Base-by-base conservation (phyloP, 805 yeast species). In the Candida jianshihensis region DNA sequence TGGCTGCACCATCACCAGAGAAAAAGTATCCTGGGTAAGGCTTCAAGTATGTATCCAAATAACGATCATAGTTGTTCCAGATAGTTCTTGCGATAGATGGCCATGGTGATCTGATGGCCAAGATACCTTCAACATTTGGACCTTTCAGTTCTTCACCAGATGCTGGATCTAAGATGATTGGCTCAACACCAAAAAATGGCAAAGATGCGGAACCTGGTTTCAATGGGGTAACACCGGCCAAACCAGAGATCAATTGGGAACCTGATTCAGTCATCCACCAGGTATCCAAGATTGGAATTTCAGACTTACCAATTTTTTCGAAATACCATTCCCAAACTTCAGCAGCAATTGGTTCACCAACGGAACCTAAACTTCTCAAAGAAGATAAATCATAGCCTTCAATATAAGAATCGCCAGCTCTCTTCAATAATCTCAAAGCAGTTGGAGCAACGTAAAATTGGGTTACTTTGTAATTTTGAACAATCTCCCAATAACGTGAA, bases 321-420 rank as follows among this genome's bases (percentile, higher is more conserved):
- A 84, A 78, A 66, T 92, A 92, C 98, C 98, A 92, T 61, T 87
- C 94, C 97, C 97, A 92, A 49, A 92, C 79, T 60, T 92, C 98
- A 41, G 95, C 87, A 32, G 97, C 94, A 60, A 90, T 90, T 49
- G 98, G 97, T 69, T 92, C 98, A 60, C 98, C 98, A 34, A 90
- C 98, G 14, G 97, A 86, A 41, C 98, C 98, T 47, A 90, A 71
- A 16, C 88, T 87, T 62, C 97, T 81, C 54, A 92, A 64, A n/a
- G 94, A 78, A 16, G 82, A 74, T 46, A 88, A 74, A 59, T 88
- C 92, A 59, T 81, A 87, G 49, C 81, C 78, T 42, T 71, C 76
- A 56, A 92, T 85, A 57, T 72, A 84, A 33, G 77, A 74, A 58
- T 85, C 86, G 51, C 98, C 98, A 36, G 94, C 94, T 60, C 89